phyloP scores from a whole-genome alignment of 495 filamentous ascomycete species.

The Clohesyomyces aquaticus region DNA sequence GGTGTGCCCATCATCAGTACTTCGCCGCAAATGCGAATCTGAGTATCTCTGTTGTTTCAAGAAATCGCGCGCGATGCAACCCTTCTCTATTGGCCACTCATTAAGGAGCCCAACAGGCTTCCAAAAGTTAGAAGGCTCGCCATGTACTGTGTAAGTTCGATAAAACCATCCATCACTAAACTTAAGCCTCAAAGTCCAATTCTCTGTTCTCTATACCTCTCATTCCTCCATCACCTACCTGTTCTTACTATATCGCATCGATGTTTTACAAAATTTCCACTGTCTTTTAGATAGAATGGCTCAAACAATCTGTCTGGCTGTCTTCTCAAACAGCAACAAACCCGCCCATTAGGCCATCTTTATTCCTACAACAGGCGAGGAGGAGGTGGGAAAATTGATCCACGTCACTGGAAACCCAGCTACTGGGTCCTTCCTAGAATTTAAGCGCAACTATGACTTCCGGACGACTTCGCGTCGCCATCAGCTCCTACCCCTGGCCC shows the following conservation, averaged over 20 bases:
- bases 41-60: no score
- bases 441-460: slow-evolving; percentile 43
- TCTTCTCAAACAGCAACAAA: slow-evolving; percentile 36
- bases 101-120: no score
- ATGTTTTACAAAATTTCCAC: neutral
- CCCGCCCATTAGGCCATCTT: slow-evolving; percentile 38
- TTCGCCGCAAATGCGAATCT: no score
- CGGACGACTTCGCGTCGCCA: slow-evolving; percentile 18
- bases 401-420: slow-evolving; percentile 36
- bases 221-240: neutral
- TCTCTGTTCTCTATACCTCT: no score
- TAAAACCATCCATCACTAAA: no score
- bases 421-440: slow-evolving; percentile 42
- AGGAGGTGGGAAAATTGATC: slow-evolving; percentile 31
- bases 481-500: slow-evolving; percentile 35
- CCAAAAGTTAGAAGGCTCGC: no score
- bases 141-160: no score
- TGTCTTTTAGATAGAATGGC: slow-evolving; percentile 26
- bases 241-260: no score
- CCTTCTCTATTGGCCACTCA: no score
- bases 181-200: no score
- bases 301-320: slow-evolving; percentile 31
- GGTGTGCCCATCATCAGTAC: no score
- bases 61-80: no score
- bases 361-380: slow-evolving; percentile 27